These are phyloP conservation scores for Protea cynaroides DNA, from an alignment of 164 flowering plant genomes.

Conservation along the genomic window DNA sequence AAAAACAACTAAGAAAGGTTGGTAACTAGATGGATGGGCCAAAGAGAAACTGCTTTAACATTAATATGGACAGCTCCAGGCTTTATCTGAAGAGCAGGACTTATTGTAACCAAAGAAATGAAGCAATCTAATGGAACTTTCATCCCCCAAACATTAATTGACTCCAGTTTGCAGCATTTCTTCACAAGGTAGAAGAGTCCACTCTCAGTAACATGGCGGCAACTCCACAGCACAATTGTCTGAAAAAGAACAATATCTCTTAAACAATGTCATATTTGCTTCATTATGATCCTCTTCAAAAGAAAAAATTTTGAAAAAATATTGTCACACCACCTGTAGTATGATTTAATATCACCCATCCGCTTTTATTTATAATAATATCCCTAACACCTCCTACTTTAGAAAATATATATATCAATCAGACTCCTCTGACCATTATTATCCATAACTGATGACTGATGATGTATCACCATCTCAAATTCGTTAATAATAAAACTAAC, in stretches of 20 bases:
- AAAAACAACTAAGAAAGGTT: conserved; percentile 1
- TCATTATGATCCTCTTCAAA: neutral
- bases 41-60: conserved; percentile 24
- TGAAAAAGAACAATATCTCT: conserved; percentile 17
- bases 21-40: conserved; percentile 21
- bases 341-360: too few relatives aligned
- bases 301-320: neutral
- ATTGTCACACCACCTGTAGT: too few relatives aligned
- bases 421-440: too few relatives aligned
- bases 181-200: conserved; percentile 74
- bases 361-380: too few relatives aligned
- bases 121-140: conserved; percentile 75
- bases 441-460: too few relatives aligned
- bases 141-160: conserved; percentile 84
- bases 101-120: conserved; percentile 49
- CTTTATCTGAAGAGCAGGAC: conserved; percentile 80
- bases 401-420: too few relatives aligned
- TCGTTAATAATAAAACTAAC: too few relatives aligned
- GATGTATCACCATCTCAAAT: too few relatives aligned
- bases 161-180: conserved; percentile 63
- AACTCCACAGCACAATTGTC: conserved; percentile 86
- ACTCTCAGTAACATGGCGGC: conserved; percentile 81
- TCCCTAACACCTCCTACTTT: too few relatives aligned
- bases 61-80: conserved; percentile 32
- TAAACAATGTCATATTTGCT: neutral